A percentile compares a stretch with the other conserved stretches of the same genome.
Evolutionary conservation across 2,329 filamentous ascomycete genomes (phyloP).

Genomic region (Neofusicoccum umdonicola): DNA sequence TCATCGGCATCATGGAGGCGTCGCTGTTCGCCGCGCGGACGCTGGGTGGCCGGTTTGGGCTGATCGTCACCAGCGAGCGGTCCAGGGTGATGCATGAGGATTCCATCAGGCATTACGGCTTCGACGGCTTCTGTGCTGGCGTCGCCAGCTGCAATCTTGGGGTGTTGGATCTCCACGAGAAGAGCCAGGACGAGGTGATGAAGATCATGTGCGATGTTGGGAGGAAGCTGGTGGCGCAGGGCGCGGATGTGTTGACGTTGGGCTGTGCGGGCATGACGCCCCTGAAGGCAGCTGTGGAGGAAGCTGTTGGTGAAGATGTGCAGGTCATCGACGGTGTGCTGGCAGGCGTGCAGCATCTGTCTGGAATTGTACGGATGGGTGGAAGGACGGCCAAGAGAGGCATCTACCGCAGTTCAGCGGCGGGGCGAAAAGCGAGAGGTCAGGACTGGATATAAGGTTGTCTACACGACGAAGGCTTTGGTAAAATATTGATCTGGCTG

Average conservation of each 20-base stretch:
- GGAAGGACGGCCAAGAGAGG: constrained; percentile 47
- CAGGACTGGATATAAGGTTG: constrained; percentile 41
- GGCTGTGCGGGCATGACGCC: constrained; percentile 53
- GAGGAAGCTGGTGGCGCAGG: constrained; percentile 39
- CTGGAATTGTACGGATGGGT: constrained; percentile 46
- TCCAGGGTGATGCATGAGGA: constrained; percentile 43
- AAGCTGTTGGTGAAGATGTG: constrained; percentile 45
- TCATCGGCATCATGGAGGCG: constrained; percentile 54
- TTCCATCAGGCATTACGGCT: constrained; percentile 41
- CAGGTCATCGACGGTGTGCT: constrained; percentile 54
- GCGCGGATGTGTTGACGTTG: constrained; percentile 44
- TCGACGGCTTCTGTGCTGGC: constrained; percentile 44
- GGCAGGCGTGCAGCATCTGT: constrained; percentile 47
- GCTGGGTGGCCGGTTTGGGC: constrained; percentile 47
- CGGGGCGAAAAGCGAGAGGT: constrained; percentile 36
- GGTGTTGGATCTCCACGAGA: constrained; percentile 46
- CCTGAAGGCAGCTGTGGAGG: constrained; percentile 46
- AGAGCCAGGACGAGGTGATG: constrained; percentile 40
- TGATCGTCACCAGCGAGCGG: constrained; percentile 43
- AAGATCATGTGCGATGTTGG: constrained; percentile 41
- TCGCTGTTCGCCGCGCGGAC: constrained; percentile 50
- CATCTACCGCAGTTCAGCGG: constrained; percentile 40
- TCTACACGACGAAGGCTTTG: not conserved
- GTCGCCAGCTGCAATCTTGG: constrained; percentile 43
- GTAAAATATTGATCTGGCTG: too few relatives aligned